Percentiles rank a stretch among this genome's conserved stretches.
These are phyloP conservation scores for Avena eriantha DNA, from an alignment of 176 grass and related monocot genomes.

Conservation along the genomic window DNA sequence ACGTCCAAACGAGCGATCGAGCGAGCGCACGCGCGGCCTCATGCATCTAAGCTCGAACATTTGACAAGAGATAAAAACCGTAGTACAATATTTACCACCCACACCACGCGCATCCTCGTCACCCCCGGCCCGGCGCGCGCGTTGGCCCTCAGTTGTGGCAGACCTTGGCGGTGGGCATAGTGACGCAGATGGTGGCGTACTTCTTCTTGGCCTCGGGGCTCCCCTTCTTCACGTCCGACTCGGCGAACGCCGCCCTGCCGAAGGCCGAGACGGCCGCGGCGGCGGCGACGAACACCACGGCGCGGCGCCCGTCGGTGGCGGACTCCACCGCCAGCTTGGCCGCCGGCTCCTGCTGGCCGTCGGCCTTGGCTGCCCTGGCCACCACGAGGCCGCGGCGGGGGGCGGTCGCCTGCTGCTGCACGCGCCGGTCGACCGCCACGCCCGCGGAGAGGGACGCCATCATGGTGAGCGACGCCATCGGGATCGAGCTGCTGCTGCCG, in stretches of 20 bases:
- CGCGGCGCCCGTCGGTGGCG: conserved; percentile 50
- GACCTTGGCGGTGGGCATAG: conserved; percentile 82
- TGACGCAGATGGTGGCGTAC: conserved; percentile 79
- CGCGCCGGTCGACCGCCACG: conserved; percentile 34
- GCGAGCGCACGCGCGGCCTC: too few relatives aligned
- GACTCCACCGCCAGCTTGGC: conserved; percentile 27
- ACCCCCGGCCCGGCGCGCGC: neutral
- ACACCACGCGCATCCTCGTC: neutral
- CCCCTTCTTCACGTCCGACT: conserved; percentile 51
- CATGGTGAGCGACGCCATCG: conserved; percentile 72
- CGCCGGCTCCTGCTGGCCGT: conserved; percentile 42
- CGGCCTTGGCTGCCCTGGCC: conserved; percentile 42
- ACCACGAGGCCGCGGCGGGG: conserved; percentile 47
- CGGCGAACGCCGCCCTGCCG: conserved; percentile 43
- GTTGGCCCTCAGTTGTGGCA: conserved; percentile 58
- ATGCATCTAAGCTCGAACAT: conserved; percentile 37
- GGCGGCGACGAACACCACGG: conserved; percentile 57
- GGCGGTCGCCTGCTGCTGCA: neutral
- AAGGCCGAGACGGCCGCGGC: conserved; percentile 51
- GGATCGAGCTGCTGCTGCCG: neutral
- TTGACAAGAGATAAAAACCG: conserved; percentile 25
- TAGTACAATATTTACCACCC: conserved; percentile 49
- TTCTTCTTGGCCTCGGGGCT: conserved; percentile 69
- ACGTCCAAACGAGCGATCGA: neutral
- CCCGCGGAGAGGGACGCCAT: conserved; percentile 63